Conservation (phyloP, 805 yeast genomes). For the Saccharomyces paradoxus region DNA sequence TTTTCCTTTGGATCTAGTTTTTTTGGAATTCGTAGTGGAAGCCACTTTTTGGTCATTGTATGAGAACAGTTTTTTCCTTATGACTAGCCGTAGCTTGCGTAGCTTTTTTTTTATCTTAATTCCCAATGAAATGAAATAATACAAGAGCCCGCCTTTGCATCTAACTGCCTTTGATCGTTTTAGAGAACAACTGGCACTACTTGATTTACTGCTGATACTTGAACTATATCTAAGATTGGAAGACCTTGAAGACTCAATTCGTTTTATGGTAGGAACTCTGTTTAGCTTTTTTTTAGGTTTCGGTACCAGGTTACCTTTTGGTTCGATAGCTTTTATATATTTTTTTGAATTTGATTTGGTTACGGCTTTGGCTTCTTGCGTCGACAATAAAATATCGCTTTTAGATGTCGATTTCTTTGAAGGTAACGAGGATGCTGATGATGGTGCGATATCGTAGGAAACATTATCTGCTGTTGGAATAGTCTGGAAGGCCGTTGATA, state of each 20-base stretch:
- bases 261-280: slow-evolving; percentile 14
- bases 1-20: not conserved
- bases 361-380: not conserved
- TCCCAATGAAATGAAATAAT: slow-evolving; percentile 25
- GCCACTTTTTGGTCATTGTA: slow-evolving; percentile 5
- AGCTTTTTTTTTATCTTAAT: slow-evolving; percentile 18
- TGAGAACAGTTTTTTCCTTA: slow-evolving; percentile 19
- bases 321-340: not conserved
- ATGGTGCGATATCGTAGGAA: slow-evolving; percentile 22
- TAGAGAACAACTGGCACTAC: slow-evolving; percentile 1
- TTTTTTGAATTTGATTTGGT: not conserved
- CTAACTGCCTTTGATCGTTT: slow-evolving; percentile 31
- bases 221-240: slow-evolving; percentile 1
- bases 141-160: slow-evolving; percentile 33
- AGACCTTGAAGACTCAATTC: slow-evolving; percentile 7
- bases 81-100: slow-evolving; percentile 23
- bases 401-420: not conserved
- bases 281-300: not conserved
- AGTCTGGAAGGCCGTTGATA: slow-evolving; percentile 12
- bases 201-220: slow-evolving; percentile 1
- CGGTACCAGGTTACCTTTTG: not conserved
- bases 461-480: slow-evolving; percentile 26
- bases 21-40: not conserved
- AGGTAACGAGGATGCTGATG: slow-evolving; percentile 1
- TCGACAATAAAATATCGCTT: not conserved